Base-by-base conservation (phyloP, 225 moss, liverwort and hornwort genomes). In the Sphagnum contortum region DNA sequence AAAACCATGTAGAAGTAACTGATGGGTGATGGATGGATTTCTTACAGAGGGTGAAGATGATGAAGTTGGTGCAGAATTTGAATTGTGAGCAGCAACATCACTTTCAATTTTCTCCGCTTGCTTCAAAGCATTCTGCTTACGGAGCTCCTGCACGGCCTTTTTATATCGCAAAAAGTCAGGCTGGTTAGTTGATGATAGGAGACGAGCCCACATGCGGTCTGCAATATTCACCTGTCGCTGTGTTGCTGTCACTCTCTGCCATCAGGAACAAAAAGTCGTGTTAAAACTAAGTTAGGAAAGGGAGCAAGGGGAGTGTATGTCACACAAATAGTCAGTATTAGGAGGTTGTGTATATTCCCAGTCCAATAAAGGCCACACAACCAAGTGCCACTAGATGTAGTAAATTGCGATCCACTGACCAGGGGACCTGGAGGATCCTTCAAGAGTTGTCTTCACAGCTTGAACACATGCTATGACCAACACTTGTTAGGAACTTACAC, bases 161-260 rank as follows among this genome's bases (percentile, higher is more conserved):
- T 48, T 55, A 68, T 81, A 78, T 2, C 75, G 52, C 53, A 64
- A 63, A 50, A 86, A 86, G 59, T 52, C 73, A 61, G 86, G 86
- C 71, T 86, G 86, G 54, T 74, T 78, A 67, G 82, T 86, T 14
- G 82, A 79, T 8, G 86, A 78, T 77, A 80, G 83, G 71, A 86
- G 77, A 9, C 86, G 80, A 47, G 86, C 86, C 86, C 86, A 86
- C 80, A 82, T 86, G 46, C 79, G 76, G 52, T 86, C 82, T 8
- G 71, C 71, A 3, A 76, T 49, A 60, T 76, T 82, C 48, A 86
- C 86, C 59, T 74, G 73, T 60, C 82, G 77, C 3, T 82, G 55
- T 9, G 77, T 71, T 9, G 73, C 70, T 7, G 79, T 75, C 66
- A 78, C 82, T 72, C 77, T 86, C 82, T 86, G 73, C 48, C 47